Evolutionary conservation across 192 early-diverging fungal species (phyloP).

Genomic region (Haplosporangium gracile): DNA sequence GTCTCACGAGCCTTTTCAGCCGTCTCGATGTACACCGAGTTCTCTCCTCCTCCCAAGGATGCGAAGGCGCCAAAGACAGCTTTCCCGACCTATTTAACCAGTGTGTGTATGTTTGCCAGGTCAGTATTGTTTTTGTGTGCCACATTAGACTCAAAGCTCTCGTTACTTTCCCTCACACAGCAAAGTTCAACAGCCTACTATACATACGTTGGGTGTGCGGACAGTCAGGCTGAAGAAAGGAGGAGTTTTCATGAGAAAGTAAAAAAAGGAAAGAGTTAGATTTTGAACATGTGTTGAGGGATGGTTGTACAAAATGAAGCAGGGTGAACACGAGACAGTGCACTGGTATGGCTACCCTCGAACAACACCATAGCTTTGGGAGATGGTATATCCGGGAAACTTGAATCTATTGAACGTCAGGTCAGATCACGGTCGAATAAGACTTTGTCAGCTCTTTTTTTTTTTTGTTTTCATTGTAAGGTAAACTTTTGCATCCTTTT

Average conservation of each 20-base stretch:
- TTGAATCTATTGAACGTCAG: constrained; percentile 19
- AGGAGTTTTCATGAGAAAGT: neutral
- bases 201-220: constrained; percentile 40
- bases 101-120: neutral
- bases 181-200: neutral
- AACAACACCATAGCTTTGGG: constrained; percentile 44
- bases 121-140: neutral
- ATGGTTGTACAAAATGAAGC: neutral
- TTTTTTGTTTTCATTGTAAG: too few species aligned
- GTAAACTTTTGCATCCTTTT: too few species aligned
- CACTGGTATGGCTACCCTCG: constrained; percentile 33
- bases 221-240: constrained; percentile 35
- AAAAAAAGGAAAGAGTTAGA: neutral
- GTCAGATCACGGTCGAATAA: neutral
- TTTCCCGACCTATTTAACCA: constrained; percentile 33
- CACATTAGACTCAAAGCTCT: neutral
- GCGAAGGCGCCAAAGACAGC: constrained; percentile 54
- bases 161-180: neutral
- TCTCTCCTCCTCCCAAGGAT: constrained; percentile 49
- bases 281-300: neutral
- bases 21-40: constrained; percentile 48
- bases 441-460: neutral
- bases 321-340: neutral
- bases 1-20: constrained; percentile 56
- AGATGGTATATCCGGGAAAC: constrained; percentile 34